Evolutionary conservation across 176 grass and related monocot species (phyloP).

Genomic region (Carex myosuroides): DNA sequence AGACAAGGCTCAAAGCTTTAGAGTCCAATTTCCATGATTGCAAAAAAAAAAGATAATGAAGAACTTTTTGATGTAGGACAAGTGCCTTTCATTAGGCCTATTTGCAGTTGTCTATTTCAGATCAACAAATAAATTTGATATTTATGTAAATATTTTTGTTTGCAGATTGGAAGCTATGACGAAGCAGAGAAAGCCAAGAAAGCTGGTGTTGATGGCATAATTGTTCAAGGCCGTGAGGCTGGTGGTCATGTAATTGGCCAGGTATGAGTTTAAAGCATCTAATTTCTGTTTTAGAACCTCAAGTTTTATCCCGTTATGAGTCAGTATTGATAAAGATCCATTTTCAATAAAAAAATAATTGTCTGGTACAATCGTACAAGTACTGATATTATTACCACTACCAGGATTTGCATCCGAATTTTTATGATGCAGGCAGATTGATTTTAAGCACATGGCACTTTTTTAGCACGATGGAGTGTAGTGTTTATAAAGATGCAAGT

Average conservation of each 20-base stretch:
- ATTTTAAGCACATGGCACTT: background rate
- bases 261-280: constrained; percentile 17
- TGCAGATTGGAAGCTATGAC: constrained; percentile 64
- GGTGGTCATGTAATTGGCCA: constrained; percentile 90
- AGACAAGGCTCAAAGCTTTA: background rate
- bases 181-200: constrained; percentile 65
- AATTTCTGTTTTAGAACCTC: background rate
- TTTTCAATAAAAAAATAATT: too few relatives aligned
- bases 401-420: background rate
- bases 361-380: background rate
- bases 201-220: constrained; percentile 87
- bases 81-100: background rate
- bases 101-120: background rate
- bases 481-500: background rate
- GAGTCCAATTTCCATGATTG: background rate
- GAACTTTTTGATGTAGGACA: background rate
- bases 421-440: background rate
- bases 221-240: constrained; percentile 85
- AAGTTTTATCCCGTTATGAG: background rate
- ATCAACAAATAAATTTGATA: background rate
- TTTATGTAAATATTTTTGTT: background rate
- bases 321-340: background rate
- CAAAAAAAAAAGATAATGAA: background rate
- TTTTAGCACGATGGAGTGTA: background rate
- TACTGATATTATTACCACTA: background rate